A percentile compares a stretch with the other conserved stretches of the same genome.
Conservation (phyloP, 768 basidiomycete species). For the Pulveroboletus frians region DNA sequence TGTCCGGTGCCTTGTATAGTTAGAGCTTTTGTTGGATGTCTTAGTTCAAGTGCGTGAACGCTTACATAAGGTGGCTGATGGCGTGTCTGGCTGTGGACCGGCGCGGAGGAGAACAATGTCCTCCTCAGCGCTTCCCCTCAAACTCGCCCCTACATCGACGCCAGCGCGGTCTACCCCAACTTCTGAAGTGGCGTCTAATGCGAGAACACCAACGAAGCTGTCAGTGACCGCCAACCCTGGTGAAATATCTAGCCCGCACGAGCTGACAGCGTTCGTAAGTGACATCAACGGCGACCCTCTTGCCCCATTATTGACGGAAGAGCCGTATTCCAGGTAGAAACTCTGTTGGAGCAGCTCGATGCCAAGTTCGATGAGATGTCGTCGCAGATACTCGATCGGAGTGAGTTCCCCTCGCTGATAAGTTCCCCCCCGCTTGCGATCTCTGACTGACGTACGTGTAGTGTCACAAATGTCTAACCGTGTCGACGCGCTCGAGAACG, state of each 20-base stretch:
- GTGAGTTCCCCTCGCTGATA: conserved; percentile 42
- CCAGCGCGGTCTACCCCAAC: conserved; percentile 38
- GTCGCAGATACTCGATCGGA: conserved; percentile 77
- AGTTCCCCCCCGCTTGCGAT: neutral
- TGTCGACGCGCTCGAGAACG: conserved; percentile 83
- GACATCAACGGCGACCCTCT: conserved; percentile 4
- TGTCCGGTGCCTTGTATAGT: no score
- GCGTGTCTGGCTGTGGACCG: neutral
- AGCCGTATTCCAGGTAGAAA: conserved; percentile 63
- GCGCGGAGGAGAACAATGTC: conserved; percentile 26
- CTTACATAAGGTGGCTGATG: conserved; percentile 4
- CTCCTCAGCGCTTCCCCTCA: conserved; percentile 62
- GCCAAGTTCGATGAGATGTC: conserved; percentile 92
- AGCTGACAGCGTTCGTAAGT: conserved; percentile 89
- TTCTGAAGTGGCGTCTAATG: conserved; percentile 20
- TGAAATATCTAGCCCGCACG: conserved; percentile 90
- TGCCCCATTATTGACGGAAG: neutral
- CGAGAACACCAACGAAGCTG: conserved; percentile 47
- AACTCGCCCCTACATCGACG: conserved; percentile 51
- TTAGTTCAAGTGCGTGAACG: no score
- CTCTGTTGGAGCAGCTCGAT: conserved; percentile 83
- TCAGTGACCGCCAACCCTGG: conserved; percentile 33
- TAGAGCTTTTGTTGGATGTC: no score
- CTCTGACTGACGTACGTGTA: conserved; percentile 29
- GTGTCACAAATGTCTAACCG: conserved; percentile 92